Base-by-base conservation (phyloP, 225 moss, liverwort and hornwort species). In the Sphagnum tenellum region DNA sequence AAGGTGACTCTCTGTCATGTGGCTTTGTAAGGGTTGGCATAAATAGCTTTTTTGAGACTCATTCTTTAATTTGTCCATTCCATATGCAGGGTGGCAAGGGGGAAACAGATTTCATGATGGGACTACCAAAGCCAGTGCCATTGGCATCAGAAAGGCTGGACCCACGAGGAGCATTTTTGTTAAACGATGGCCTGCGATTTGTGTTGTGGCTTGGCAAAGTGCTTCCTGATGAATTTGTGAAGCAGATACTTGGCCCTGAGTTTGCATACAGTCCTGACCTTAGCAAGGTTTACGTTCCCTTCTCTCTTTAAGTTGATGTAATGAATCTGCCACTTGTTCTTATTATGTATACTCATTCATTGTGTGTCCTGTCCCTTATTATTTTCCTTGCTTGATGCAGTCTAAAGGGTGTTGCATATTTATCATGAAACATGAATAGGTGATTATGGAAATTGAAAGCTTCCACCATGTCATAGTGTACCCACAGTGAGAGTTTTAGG, bases 191-290 rank as follows among this genome's bases (percentile, higher is more conserved):
- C 56, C 64, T 88, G 66, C 86, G 80, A 14, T 90, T 92, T 62
- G 84, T 92, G 54, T 72, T 96, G 53, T 96, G 96, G 96, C 75
- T 96, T 61, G 96, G 96, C 5, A 98, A 84, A 79, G 90, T 82
- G 66, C 60, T 92, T 10, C 71, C 92, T 0, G 65, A 70, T 64
- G 96, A 98, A 44, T 82, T 92, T 44, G 74, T 89, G 57, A 89
- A 77, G 45, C 86, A 86, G 55, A 64, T 98, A 44, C 77, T 83
- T 62, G 96, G 92, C n/a, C 63, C 83, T 67, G 92, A 92, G 77
- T 79, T 83, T 71, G 88, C 80, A 4, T 75, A 79, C 11, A 72
- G 61, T 75, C 61, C 78, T 9, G 88, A 98, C 77, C 82, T 69
- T 0, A 74, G 88, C 64, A 87, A 89, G 92, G 95, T 96, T 59